These are phyloP conservation scores for Pseudognaphalium luteoalbum DNA, from an alignment of 129 eudicot species.

Conservation along the genomic window DNA sequence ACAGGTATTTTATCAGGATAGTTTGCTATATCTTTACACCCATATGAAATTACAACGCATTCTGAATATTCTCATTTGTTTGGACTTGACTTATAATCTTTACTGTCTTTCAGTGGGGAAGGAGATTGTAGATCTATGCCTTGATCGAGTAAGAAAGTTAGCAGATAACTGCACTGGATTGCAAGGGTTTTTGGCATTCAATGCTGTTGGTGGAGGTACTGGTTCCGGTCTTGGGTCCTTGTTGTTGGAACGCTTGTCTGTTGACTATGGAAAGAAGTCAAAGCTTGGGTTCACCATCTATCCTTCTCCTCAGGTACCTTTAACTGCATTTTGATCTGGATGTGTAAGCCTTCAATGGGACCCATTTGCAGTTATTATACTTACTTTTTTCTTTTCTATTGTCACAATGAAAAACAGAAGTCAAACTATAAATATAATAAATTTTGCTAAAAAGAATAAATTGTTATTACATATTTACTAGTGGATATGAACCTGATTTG, in stretches of 20 bases:
- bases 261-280: constrained; percentile 98
- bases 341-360: background rate
- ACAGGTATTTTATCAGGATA: constrained; percentile 47
- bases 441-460: background rate
- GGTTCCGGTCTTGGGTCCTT: constrained; percentile 99
- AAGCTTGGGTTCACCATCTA: constrained; percentile 98
- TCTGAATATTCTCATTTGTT: background rate
- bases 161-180: constrained; percentile 98
- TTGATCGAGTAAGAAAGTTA: constrained; percentile 88
- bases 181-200: constrained; percentile 94
- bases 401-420: background rate
- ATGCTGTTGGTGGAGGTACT: constrained; percentile 98
- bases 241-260: constrained; percentile 89
- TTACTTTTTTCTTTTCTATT: too few relatives aligned
- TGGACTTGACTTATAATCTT: constrained; percentile 6
- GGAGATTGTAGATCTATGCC: constrained; percentile 89
- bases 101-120: constrained; percentile 67
- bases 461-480: background rate
- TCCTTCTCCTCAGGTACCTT: constrained; percentile 91
- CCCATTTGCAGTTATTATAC: background rate
- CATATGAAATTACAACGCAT: background rate
- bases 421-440: background rate
- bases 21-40: too few relatives aligned
- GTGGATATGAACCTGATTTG: background rate
- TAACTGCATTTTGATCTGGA: background rate